phyloP scores from a whole-genome alignment of 2,329 filamentous ascomycete species.

The Stemphylium vesicarium region DNA sequence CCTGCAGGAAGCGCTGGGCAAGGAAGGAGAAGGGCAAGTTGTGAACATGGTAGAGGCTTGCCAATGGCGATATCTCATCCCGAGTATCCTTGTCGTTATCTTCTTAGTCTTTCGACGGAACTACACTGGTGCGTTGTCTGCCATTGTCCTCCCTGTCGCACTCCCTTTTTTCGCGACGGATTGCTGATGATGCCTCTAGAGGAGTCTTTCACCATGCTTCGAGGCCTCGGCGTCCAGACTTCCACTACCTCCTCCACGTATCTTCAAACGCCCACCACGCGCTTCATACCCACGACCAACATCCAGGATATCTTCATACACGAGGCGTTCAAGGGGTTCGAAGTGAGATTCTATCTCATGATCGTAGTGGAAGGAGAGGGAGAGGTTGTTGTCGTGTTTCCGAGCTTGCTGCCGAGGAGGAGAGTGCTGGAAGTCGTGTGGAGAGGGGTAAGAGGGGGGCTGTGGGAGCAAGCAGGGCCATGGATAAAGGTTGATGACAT shows the following conservation, averaged over 20 bases:
- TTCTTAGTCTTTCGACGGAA: constrained; percentile 56
- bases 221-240: constrained; percentile 90
- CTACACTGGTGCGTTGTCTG: constrained; percentile 56
- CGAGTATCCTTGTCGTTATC: constrained; percentile 48
- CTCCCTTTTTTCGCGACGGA: background rate
- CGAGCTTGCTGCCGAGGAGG: constrained; percentile 75
- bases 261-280: constrained; percentile 66
- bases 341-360: constrained; percentile 86
- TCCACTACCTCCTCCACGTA: constrained; percentile 73
- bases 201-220: constrained; percentile 87
- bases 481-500: background rate
- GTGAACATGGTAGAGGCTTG: constrained; percentile 48
- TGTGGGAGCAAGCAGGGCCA: constrained; percentile 67
- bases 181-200: constrained; percentile 53
- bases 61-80: constrained; percentile 52
- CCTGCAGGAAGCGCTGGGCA: constrained; percentile 11
- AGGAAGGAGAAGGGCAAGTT: constrained; percentile 23
- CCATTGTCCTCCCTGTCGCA: background rate
- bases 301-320: constrained; percentile 95
- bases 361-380: constrained; percentile 90
- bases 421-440: constrained; percentile 85
- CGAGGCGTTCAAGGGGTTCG: constrained; percentile 92
- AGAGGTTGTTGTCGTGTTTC: constrained; percentile 94
- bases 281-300: constrained; percentile 87
- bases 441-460: constrained; percentile 80